Percentiles rank a stretch among this genome's conserved stretches.
Evolutionary conservation across 202 grass and related monocot species (phyloP).

Genomic region (Thinopyrum obtusiflorum): DNA sequence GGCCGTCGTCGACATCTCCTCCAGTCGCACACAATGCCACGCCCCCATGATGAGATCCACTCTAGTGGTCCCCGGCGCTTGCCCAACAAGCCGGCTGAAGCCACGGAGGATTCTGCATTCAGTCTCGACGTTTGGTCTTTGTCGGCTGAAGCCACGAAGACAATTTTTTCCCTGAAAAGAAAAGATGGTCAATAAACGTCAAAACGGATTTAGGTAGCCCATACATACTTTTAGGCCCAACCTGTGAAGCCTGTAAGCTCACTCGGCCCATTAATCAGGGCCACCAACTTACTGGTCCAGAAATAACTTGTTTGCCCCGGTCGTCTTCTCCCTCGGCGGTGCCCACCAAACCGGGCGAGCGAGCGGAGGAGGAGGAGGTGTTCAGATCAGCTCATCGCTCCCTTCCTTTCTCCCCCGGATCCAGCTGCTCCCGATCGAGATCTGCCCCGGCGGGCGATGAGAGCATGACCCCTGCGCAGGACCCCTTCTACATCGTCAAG

Average conservation of each 20-base stretch:
- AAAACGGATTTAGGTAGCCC: background rate
- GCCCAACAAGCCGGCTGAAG: too few species aligned
- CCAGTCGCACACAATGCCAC: too few species aligned
- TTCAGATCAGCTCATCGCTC: background rate
- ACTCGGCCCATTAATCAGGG: background rate
- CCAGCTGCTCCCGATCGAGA: background rate
- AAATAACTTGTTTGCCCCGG: background rate
- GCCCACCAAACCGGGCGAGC: conserved; percentile 30
- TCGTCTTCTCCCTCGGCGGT: conserved; percentile 9
- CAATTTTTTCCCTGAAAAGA: too few species aligned
- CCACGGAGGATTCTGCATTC: too few species aligned
- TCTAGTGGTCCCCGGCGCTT: too few species aligned
- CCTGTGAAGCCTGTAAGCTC: background rate
- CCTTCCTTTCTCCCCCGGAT: background rate
- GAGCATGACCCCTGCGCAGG: conserved; percentile 81
- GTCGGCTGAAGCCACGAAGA: too few species aligned
- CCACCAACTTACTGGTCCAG: background rate
- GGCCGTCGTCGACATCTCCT: too few species aligned
- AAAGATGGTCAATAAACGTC: too few species aligned
- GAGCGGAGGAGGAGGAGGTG: background rate
- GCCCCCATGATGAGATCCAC: too few species aligned
- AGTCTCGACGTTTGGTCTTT: too few species aligned
- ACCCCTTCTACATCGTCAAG: conserved; percentile 94
- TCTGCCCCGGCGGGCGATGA: background rate
- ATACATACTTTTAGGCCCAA: background rate